phyloP scores from a whole-genome alignment of 148 eudicot species.

The Dysphania ambrosioides region DNA sequence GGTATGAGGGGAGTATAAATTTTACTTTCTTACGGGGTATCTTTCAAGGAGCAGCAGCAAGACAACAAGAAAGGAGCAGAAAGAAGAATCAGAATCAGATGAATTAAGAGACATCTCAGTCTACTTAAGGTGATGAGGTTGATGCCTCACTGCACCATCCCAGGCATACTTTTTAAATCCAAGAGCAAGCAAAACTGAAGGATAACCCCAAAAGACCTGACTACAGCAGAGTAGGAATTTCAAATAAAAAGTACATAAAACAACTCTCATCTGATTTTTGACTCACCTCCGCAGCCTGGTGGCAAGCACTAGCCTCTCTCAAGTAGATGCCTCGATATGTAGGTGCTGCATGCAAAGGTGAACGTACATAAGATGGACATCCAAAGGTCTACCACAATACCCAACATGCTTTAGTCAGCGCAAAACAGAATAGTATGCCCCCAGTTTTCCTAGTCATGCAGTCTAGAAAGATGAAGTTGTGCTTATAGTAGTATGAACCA shows the following conservation, averaged over 20 bases:
- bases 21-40: neutral
- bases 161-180: neutral
- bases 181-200: neutral
- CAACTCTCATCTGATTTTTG: neutral
- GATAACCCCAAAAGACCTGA: neutral
- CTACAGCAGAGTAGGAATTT: neutral
- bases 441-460: neutral
- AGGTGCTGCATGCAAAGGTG: constrained; percentile 56
- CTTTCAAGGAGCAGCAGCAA: too few species aligned
- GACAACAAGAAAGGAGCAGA: too few species aligned
- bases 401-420: neutral
- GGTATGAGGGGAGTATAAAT: neutral
- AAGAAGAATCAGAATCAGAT: too few species aligned
- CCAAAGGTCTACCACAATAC: neutral
- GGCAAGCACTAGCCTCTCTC: constrained; percentile 68
- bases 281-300: constrained; percentile 77
- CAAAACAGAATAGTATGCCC: neutral
- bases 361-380: constrained; percentile 5
- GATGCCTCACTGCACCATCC: neutral
- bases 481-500: neutral
- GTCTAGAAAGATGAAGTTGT: neutral
- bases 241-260: neutral
- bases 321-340: constrained; percentile 89
- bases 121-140: neutral
- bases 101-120: neutral